Evolutionary conservation across 805 yeast genomes (phyloP).

Genomic region (Scheffersomyces coipomensis): DNA sequence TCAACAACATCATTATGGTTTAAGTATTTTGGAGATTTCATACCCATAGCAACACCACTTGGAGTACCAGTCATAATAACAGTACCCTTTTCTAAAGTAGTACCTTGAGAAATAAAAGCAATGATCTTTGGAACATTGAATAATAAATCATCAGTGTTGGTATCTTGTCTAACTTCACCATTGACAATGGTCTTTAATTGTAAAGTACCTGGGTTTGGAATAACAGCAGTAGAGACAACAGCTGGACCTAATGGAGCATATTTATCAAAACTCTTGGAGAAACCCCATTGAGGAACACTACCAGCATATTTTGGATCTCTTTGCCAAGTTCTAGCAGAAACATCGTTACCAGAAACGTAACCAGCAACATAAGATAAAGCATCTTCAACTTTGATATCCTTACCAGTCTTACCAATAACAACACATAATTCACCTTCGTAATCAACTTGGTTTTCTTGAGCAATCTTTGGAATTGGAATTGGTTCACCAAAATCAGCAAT

Average conservation of each 20-base stretch:
- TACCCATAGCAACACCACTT: constrained; percentile 51
- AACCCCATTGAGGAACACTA: constrained; percentile 48
- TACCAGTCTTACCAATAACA: constrained; percentile 51
- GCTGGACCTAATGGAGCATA: constrained; percentile 62
- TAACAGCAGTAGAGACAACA: constrained; percentile 47
- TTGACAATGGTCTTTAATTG: constrained; percentile 41
- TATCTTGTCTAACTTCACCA: constrained; percentile 47
- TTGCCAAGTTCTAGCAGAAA: constrained; percentile 58
- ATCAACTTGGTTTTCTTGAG: constrained; percentile 41
- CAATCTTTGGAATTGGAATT: constrained; percentile 41
- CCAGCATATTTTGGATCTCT: constrained; percentile 36
- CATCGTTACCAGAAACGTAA: constrained; percentile 54
- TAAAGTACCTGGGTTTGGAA: constrained; percentile 48
- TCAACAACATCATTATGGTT: constrained; percentile 6
- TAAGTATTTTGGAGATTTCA: constrained; percentile 8
- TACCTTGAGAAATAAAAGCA: constrained; percentile 48
- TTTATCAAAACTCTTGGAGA: constrained; percentile 54
- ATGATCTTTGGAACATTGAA: constrained; percentile 43
- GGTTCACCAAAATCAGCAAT: constrained; percentile 41
- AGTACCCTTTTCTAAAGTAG: constrained; percentile 54
- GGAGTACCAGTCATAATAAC: constrained; percentile 59
- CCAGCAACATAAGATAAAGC: constrained; percentile 51
- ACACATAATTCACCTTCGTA: constrained; percentile 56
- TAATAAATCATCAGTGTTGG: constrained; percentile 47
- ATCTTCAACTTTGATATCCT: constrained; percentile 38